Evolutionary conservation across 176 grass and related monocot species (phyloP).

Genomic region (Cenchrus purpureus): DNA sequence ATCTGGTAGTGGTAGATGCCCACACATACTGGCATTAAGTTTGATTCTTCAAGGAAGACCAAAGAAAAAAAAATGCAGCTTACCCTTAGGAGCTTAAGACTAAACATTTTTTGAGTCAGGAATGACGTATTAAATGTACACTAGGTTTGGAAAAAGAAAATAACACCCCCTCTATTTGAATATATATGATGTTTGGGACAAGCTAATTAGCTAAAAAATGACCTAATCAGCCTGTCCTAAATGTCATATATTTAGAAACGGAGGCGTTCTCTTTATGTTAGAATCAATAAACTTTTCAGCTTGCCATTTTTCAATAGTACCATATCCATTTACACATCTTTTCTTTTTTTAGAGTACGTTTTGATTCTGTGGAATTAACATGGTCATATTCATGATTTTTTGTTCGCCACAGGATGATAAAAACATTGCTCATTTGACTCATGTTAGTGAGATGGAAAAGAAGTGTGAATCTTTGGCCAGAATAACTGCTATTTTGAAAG

Average conservation of each 20-base stretch:
- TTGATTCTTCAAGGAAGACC: background rate
- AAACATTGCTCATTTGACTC: conserved; percentile 94
- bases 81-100: background rate
- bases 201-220: no score
- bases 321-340: background rate
- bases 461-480: conserved; percentile 93
- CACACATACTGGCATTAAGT: background rate
- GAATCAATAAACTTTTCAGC: background rate
- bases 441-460: conserved; percentile 99
- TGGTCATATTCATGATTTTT: conserved; percentile 36
- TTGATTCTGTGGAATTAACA: background rate
- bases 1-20: background rate
- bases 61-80: background rate
- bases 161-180: background rate
- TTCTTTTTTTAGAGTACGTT: conserved; percentile 20
- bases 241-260: no score
- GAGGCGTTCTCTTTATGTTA: conserved; percentile 3
- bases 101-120: background rate
- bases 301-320: conserved; percentile 25
- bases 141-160: background rate
- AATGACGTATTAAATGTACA: background rate
- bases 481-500: conserved; percentile 98
- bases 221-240: no score
- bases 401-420: conserved; percentile 83
- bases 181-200: no score